These are phyloP conservation scores for Gastrodia elata DNA, from an alignment of 106 monocot genomes.

Conservation along the genomic window DNA sequence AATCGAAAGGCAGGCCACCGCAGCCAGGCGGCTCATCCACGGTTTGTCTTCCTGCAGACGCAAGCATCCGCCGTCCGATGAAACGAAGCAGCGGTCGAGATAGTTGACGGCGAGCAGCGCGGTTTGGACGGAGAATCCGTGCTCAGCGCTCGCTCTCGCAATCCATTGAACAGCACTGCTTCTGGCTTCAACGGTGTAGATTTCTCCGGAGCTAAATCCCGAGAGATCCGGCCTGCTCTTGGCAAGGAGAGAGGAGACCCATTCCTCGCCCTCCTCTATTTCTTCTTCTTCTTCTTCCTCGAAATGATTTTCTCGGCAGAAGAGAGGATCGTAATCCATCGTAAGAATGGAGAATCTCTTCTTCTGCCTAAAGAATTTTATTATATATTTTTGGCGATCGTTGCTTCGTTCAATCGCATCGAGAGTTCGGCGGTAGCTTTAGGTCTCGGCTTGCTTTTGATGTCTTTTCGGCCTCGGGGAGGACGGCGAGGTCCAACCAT, in stretches of 20 bases:
- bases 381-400: background rate
- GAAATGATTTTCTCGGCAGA: slow-evolving; percentile 33
- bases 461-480: slow-evolving; percentile 4
- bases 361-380: background rate
- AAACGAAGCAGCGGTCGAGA: slow-evolving; percentile 68
- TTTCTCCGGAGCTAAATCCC: background rate
- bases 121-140: slow-evolving; percentile 53
- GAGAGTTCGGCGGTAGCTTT: slow-evolving; percentile 1
- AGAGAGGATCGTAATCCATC: slow-evolving; percentile 30
- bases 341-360: slow-evolving; percentile 10
- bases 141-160: slow-evolving; percentile 14
- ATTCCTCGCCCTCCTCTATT: background rate
- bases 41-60: slow-evolving; percentile 31
- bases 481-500: background rate
- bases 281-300: slow-evolving; percentile 2
- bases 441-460: background rate
- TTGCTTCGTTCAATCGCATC: background rate
- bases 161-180: slow-evolving; percentile 30
- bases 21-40: slow-evolving; percentile 58
- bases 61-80: slow-evolving; percentile 11
- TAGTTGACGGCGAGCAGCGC: slow-evolving; percentile 51
- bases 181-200: slow-evolving; percentile 12
- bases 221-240: slow-evolving; percentile 1
- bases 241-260: slow-evolving; percentile 19
- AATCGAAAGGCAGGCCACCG: slow-evolving; percentile 60